Conservation (phyloP, 2,329 filamentous ascomycete genomes). For the Epichloe amarillans region DNA sequence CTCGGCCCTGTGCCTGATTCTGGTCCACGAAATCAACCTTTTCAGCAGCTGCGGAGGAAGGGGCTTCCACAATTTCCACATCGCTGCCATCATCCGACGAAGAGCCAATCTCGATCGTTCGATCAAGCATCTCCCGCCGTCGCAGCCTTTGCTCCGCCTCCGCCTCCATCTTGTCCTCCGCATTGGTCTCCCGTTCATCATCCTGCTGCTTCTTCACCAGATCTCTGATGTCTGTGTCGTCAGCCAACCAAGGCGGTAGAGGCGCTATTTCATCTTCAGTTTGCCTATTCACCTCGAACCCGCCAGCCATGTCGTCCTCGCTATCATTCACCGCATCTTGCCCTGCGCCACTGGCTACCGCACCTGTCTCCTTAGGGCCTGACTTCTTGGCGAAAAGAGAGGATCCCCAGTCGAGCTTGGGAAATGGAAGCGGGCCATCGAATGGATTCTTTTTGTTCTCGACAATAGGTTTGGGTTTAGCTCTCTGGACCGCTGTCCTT, state of each 20-base stretch:
- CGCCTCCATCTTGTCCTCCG: constrained; percentile 45
- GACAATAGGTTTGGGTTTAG: constrained; percentile 23
- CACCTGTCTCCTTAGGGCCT: constrained; percentile 11
- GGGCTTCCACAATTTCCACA: constrained; percentile 41
- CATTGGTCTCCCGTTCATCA: constrained; percentile 46
- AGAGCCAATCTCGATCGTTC: constrained; percentile 49
- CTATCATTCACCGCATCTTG: constrained; percentile 14
- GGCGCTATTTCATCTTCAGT: constrained; percentile 37
- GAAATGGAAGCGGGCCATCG: constrained; percentile 77
- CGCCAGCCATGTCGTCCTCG: constrained; percentile 45
- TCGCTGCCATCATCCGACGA: constrained; percentile 45
- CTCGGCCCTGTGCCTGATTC: constrained; percentile 5
- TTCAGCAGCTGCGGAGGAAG: constrained; percentile 17
- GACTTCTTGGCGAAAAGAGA: constrained; percentile 38
- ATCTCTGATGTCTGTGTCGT: constrained; percentile 52
- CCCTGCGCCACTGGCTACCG: constrained; percentile 9
- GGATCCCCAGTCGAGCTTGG: constrained; percentile 63
- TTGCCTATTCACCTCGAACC: constrained; percentile 43
- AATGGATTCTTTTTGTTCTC: constrained; percentile 50
- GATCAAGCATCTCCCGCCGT: constrained; percentile 28
- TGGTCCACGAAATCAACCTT: background rate
- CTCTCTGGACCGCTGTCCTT: constrained; percentile 39
- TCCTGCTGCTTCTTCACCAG: constrained; percentile 44
- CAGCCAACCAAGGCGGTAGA: constrained; percentile 62
- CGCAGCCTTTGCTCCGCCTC: constrained; percentile 40